phyloP scores from a whole-genome alignment of 495 filamentous ascomycete species.

The Thozetella sp. region DNA sequence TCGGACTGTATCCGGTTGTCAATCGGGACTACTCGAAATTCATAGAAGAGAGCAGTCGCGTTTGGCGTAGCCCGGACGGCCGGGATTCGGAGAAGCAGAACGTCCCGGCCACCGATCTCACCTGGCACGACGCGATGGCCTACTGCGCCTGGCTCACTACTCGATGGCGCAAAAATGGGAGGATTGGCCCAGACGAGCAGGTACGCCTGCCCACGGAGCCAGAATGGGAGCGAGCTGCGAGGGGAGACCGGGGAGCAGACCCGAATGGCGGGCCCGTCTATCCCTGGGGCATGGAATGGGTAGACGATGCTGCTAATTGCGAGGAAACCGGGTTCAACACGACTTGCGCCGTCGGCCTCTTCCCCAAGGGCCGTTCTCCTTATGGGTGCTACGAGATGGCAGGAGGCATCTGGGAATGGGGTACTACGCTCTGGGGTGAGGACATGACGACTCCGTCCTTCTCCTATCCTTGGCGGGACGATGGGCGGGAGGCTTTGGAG shows the following conservation, averaged over 20 bases:
- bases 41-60: neutral
- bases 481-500: neutral
- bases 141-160: neutral
- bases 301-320: neutral
- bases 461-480: neutral
- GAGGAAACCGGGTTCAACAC: neutral
- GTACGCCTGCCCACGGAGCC: neutral
- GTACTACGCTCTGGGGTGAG: neutral
- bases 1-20: neutral
- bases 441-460: neutral
- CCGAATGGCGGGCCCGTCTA: neutral
- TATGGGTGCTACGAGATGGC: neutral
- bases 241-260: neutral
- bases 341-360: neutral
- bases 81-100: neutral
- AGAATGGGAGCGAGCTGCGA: neutral
- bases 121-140: neutral
- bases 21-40: neutral
- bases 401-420: neutral
- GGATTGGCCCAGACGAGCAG: neutral
- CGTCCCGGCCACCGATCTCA: neutral
- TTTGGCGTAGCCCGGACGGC: neutral
- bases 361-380: neutral
- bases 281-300: neutral
- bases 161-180: neutral